Percentiles rank a stretch among this genome's conserved stretches.
Conservation (phyloP, 176 grass and related monocot species). For the Carex littledalei region DNA sequence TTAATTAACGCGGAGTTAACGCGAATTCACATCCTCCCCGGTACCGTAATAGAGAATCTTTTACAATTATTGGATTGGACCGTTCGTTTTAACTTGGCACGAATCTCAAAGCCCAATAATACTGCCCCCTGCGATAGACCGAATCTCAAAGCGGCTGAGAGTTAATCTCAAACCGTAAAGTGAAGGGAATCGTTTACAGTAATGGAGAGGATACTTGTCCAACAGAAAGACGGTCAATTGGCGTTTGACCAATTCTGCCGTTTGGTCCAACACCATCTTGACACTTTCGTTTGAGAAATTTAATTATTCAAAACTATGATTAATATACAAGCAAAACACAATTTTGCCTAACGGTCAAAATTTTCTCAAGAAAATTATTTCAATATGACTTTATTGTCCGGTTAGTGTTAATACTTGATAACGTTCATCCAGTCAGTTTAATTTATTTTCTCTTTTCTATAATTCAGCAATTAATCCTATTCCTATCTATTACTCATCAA, state of each 20-base stretch:
- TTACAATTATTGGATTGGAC: too few species aligned
- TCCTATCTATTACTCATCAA: background rate
- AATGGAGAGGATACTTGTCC: background rate
- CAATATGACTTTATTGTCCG: too few species aligned
- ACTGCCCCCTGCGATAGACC: too few species aligned
- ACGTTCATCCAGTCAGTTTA: background rate
- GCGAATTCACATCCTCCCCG: background rate
- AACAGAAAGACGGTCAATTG: background rate
- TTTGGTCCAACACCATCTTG: background rate
- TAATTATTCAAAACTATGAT: background rate
- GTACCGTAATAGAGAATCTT: too few species aligned
- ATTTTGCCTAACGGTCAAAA: background rate
- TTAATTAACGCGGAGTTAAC: conserved; percentile 8
- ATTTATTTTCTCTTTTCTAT: background rate
- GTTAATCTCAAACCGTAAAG: too few species aligned
- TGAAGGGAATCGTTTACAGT: too few species aligned
- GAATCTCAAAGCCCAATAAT: too few species aligned
- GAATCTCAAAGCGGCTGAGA: too few species aligned
- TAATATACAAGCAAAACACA: background rate
- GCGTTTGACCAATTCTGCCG: background rate
- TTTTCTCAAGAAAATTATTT: background rate
- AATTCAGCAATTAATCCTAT: background rate
- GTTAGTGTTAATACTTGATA: background rate
- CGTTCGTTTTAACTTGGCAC: too few species aligned
- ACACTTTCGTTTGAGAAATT: background rate